These are phyloP conservation scores for Alternaria metachromatica DNA, from an alignment of 2,329 filamentous ascomycete species.

Conservation along the genomic window DNA sequence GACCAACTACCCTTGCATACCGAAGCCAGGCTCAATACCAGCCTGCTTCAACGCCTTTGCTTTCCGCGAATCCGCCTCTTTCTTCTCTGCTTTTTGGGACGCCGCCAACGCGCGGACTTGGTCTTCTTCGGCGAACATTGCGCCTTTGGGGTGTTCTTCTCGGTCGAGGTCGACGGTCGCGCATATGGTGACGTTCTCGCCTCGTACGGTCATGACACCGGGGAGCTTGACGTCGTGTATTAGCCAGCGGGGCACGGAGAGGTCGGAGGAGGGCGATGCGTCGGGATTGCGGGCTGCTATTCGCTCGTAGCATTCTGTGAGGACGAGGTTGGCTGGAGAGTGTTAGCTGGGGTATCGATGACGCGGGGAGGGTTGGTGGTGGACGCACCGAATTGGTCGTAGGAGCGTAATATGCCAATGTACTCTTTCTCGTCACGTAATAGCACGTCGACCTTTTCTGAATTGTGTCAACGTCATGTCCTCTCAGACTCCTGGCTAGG, in stretches of 20 bases:
- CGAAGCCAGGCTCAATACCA: constrained; percentile 70
- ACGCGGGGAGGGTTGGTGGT: not conserved
- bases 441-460: constrained; percentile 93
- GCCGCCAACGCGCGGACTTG: constrained; percentile 75
- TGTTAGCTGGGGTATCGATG: constrained; percentile 11
- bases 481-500: constrained; percentile 3
- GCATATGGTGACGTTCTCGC: constrained; percentile 94
- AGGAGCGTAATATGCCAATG: constrained; percentile 89
- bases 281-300: constrained; percentile 70
- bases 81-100: constrained; percentile 77
- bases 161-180: constrained; percentile 97
- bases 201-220: constrained; percentile 89
- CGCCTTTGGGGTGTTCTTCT: constrained; percentile 85
- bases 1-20: constrained; percentile 68
- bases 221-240: constrained; percentile 86
- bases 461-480: constrained; percentile 19
- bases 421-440: constrained; percentile 93
- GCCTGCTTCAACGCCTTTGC: constrained; percentile 67
- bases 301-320: constrained; percentile 90
- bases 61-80: constrained; percentile 56
- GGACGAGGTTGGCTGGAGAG: constrained; percentile 83
- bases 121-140: constrained; percentile 69
- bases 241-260: constrained; percentile 53
- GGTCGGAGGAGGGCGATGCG: constrained; percentile 24
- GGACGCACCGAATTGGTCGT: constrained; percentile 91